Evolutionary conservation across 495 filamentous ascomycete species (phyloP).

Genomic region (Cercophora samala): DNA sequence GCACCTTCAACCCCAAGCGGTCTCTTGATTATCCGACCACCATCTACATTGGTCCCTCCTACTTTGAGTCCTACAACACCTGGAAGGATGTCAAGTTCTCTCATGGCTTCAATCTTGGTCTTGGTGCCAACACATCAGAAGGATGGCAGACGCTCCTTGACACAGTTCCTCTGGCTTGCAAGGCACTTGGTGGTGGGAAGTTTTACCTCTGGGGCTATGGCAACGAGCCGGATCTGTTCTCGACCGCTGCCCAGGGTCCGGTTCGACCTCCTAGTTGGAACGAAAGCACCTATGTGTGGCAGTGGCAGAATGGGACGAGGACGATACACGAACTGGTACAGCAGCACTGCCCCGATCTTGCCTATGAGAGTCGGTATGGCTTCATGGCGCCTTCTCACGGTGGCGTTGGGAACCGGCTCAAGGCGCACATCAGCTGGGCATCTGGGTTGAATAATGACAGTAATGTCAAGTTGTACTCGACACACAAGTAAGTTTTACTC

Average conservation of each 20-base stretch:
- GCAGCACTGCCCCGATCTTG: constrained; percentile 52
- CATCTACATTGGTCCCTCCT: constrained; percentile 59
- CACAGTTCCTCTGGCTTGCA: constrained; percentile 58
- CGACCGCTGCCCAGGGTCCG: constrained; percentile 50
- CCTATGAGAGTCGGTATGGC: constrained; percentile 40
- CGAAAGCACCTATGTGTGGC: constrained; percentile 55
- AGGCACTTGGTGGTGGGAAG: constrained; percentile 49
- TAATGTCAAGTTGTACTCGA: constrained; percentile 55
- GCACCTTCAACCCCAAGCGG: constrained; percentile 47
- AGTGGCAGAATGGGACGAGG: constrained; percentile 58
- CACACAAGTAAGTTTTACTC: constrained; percentile 55
- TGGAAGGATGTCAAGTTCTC: constrained; percentile 56
- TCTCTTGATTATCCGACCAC: constrained; percentile 61
- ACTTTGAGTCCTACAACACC: constrained; percentile 63
- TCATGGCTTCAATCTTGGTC: constrained; percentile 61
- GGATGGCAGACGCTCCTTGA: constrained; percentile 52
- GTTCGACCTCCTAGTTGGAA: constrained; percentile 54
- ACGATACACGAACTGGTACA: constrained; percentile 48
- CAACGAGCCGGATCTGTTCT: constrained; percentile 66
- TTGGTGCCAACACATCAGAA: constrained; percentile 53
- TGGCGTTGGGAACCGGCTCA: constrained; percentile 52
- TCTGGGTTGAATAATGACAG: constrained; percentile 50
- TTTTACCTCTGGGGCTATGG: constrained; percentile 61
- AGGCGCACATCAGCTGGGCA: constrained; percentile 49
- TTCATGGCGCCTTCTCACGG: constrained; percentile 63